A percentile compares a stretch with the other conserved stretches of the same genome.
Conservation (phyloP, 441 rosid species). For the Pelargonium fulgidum region DNA sequence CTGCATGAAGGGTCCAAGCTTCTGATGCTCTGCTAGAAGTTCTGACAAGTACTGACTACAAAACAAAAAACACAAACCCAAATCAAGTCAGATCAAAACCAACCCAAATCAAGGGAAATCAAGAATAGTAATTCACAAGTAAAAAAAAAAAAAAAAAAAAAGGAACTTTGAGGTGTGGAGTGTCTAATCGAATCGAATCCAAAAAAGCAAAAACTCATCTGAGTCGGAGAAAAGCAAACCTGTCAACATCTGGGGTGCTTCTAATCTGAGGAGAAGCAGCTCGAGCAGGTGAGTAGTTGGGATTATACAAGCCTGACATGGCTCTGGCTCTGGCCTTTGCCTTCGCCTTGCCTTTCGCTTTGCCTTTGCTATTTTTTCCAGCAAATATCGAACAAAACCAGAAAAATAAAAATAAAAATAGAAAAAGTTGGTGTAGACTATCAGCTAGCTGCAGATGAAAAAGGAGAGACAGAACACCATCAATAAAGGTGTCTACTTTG, state of each 20-base stretch:
- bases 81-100: conserved; percentile 30
- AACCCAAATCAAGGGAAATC: background rate
- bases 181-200: conserved; percentile 8
- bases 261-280: conserved; percentile 96
- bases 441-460: conserved; percentile 35
- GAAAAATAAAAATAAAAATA: conserved; percentile 25
- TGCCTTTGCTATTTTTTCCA: conserved; percentile 10
- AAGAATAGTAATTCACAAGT: conserved; percentile 1
- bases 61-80: conserved; percentile 19
- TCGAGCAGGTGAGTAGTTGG: conserved; percentile 88
- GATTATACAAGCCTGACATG: conserved; percentile 93
- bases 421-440: conserved; percentile 18
- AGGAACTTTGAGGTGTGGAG: background rate
- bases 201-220: background rate
- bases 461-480: conserved; percentile 33
- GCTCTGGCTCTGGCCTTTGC: conserved; percentile 17
- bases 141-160: background rate
- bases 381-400: conserved; percentile 15
- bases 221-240: conserved; percentile 29
- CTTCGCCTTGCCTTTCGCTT: background rate
- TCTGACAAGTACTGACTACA: conserved; percentile 79
- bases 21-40: conserved; percentile 88
- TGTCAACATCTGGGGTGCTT: conserved; percentile 78
- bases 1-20: conserved; percentile 92
- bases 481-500: conserved; percentile 25